Evolutionary conservation across 139 green algal genomes (phyloP).

Genomic region (Nannochloris sp.): DNA sequence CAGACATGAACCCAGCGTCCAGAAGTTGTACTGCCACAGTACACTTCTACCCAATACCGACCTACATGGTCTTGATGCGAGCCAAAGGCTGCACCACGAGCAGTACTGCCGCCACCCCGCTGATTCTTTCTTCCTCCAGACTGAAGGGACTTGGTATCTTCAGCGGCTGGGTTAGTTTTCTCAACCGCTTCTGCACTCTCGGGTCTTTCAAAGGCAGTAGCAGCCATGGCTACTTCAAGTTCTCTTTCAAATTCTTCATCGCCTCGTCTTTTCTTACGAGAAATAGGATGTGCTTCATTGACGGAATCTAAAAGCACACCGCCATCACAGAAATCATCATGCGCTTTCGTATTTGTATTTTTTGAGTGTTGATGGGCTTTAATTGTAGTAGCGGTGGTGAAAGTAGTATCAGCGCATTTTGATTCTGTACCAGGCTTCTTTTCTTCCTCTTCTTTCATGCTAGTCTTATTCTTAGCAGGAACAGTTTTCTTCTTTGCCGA

Average conservation of each 20-base stretch:
- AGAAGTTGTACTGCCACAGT: conserved; percentile 39
- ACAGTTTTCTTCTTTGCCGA: neutral
- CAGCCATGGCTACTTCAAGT: conserved; percentile 66
- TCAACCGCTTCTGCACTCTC: conserved; percentile 3
- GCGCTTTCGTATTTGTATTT: neutral
- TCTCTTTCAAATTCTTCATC: conserved; percentile 83
- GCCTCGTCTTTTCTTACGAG: conserved; percentile 28
- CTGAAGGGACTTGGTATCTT: neutral
- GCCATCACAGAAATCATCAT: neutral
- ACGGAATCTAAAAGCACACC: neutral
- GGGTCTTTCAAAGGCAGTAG: conserved; percentile 33
- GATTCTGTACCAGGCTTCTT: neutral
- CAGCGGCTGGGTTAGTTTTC: conserved; percentile 11
- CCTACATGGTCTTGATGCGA: conserved; percentile 5
- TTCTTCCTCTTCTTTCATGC: neutral
- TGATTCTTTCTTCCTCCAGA: neutral
- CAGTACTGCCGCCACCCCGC: neutral
- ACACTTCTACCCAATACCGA: conserved; percentile 75
- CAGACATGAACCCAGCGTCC: conserved; percentile 80
- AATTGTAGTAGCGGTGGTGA: conserved; percentile 4
- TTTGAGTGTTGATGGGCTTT: no score
- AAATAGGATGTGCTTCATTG: neutral
- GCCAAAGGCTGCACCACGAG: neutral
- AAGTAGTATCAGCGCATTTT: neutral
- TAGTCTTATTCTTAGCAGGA: neutral